These are phyloP conservation scores for Decorospora gaudefroyi DNA, from an alignment of 2,329 filamentous ascomycete species.

Conservation along the genomic window DNA sequence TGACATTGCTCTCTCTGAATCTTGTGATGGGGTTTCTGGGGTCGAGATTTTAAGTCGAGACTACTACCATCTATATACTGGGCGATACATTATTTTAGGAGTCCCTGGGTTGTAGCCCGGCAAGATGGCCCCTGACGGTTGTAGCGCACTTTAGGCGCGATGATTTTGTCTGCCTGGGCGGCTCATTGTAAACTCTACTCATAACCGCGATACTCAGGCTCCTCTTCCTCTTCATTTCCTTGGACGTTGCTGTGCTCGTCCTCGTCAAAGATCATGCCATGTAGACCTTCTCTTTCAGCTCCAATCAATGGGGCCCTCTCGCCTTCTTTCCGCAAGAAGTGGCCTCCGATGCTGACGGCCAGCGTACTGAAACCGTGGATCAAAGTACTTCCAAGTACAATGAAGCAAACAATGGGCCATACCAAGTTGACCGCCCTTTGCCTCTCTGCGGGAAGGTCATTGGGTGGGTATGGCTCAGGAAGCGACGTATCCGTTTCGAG, in stretches of 20 bases:
- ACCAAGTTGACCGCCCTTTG: conserved; percentile 52
- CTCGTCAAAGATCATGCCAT: conserved; percentile 56
- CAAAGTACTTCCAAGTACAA: conserved; percentile 59
- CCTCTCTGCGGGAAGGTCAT: conserved; percentile 39
- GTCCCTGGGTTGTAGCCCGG: no score
- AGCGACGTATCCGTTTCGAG: conserved; percentile 56
- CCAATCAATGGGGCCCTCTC: conserved; percentile 57
- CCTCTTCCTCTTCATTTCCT: conserved; percentile 4
- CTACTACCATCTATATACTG: no score
- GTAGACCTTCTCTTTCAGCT: conserved; percentile 56
- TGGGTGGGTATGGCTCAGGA: conserved; percentile 53
- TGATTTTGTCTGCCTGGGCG: no score
- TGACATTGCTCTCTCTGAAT: no score
- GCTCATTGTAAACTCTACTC: no score
- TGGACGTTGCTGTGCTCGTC: conserved; percentile 20
- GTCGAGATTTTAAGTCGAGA: no score
- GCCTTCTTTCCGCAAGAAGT: conserved; percentile 53
- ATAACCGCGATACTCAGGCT: no score
- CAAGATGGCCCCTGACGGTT: no score
- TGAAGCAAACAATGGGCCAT: conserved; percentile 61
- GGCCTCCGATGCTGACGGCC: conserved; percentile 55
- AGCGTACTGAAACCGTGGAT: conserved; percentile 60
- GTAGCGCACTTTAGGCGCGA: no score
- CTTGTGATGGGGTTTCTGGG: no score
- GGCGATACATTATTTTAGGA: no score